A percentile compares a stretch with the other conserved stretches of the same genome.
phyloP scores from a whole-genome alignment of 352 stramenopile species.

The Phytophthora meadii region DNA sequence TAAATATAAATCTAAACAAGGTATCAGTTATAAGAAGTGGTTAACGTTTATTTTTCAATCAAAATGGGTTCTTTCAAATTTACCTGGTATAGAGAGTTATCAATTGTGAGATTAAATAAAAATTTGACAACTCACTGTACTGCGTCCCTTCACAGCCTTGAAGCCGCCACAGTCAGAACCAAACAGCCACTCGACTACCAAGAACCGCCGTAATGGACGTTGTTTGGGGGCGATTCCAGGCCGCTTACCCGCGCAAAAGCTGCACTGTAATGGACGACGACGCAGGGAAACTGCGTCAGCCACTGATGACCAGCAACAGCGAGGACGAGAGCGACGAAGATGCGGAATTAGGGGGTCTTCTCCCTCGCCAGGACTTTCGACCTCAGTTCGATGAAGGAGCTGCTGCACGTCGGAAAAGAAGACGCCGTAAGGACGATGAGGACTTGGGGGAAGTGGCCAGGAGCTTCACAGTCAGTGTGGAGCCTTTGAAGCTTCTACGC shows the following conservation, averaged over 20 bases:
- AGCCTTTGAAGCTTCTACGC: slow-evolving; percentile 41
- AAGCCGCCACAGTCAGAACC: slow-evolving; percentile 13
- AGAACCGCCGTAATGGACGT: slow-evolving; percentile 27
- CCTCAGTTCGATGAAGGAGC: slow-evolving; percentile 30
- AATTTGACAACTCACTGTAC: too few relatives aligned
- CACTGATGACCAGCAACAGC: slow-evolving; percentile 39
- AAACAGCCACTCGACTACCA: slow-evolving; percentile 16
- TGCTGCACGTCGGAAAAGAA: slow-evolving; percentile 35
- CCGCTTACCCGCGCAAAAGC: slow-evolving; percentile 19
- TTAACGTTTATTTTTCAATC: too few relatives aligned
- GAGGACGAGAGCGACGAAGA: slow-evolving; percentile 29
- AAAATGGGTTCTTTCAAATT: too few relatives aligned
- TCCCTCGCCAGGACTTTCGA: slow-evolving; percentile 17
- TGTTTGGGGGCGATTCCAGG: slow-evolving; percentile 38
- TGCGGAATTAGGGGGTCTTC: slow-evolving; percentile 30
- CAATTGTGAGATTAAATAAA: too few relatives aligned
- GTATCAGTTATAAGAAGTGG: too few relatives aligned
- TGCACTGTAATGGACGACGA: slow-evolving; percentile 46
- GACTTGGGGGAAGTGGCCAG: slow-evolving; percentile 44
- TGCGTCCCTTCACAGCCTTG: slow-evolving; percentile 9
- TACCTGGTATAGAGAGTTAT: too few relatives aligned
- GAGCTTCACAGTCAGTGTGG: slow-evolving; percentile 27
- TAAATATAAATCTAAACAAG: too few relatives aligned
- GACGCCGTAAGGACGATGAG: slow-evolving; percentile 51
- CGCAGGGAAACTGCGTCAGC: slow-evolving; percentile 38